Evolutionary conservation across 768 basidiomycete genomes (phyloP).

Genomic region (Tricholoma matsutake): DNA sequence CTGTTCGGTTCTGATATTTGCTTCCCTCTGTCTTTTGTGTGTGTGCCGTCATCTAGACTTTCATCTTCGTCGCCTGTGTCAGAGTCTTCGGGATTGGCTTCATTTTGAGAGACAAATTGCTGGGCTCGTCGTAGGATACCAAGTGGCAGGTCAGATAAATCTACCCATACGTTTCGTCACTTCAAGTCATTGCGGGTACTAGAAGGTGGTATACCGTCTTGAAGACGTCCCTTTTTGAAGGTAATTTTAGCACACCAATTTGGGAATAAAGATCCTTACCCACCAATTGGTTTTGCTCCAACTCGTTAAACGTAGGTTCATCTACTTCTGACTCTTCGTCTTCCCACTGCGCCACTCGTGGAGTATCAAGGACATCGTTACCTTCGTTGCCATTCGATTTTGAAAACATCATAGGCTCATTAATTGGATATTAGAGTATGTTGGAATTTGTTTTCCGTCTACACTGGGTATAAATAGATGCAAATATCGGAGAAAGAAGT

Average conservation of each 20-base stretch:
- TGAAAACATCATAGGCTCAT: neutral
- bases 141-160: conserved; percentile 58
- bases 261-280: neutral
- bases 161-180: conserved; percentile 27
- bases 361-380: neutral
- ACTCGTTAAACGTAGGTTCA: conserved; percentile 1
- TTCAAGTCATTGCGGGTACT: neutral
- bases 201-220: neutral
- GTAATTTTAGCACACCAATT: neutral
- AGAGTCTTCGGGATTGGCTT: conserved; percentile 21
- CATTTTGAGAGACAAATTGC: conserved; percentile 44
- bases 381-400: neutral
- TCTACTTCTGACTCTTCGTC: no score
- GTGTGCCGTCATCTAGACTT: neutral
- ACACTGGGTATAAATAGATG: no score
- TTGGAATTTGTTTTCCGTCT: no score
- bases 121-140: conserved; percentile 63
- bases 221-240: neutral
- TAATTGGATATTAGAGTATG: neutral
- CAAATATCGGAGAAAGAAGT: no score
- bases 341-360: conserved; percentile 4
- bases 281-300: neutral
- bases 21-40: conserved; percentile 30
- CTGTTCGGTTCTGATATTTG: conserved; percentile 40
- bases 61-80: conserved; percentile 5